Evolutionary conservation across 208 protist genomes (phyloP).

Genomic region (Crithidia acanthocephali): DNA sequence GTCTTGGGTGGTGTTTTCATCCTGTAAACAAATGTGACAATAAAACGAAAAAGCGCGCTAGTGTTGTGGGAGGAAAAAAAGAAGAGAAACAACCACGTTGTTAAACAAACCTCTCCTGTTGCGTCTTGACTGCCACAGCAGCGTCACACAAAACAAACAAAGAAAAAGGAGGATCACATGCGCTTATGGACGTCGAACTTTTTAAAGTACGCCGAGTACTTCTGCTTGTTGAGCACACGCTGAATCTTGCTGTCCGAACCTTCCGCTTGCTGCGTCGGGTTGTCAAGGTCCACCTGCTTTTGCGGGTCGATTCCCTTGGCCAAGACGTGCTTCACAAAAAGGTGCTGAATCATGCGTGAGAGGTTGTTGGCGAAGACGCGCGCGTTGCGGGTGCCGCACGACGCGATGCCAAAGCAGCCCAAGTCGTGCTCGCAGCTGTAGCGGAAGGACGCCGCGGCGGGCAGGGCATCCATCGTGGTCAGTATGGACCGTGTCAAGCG

Average conservation of each 20-base stretch:
- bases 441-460: slow-evolving; percentile 63
- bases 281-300: slow-evolving; percentile 56
- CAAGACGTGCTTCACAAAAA: slow-evolving; percentile 81
- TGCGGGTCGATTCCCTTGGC: slow-evolving; percentile 53
- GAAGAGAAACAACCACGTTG: background rate
- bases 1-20: too few relatives aligned
- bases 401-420: slow-evolving; percentile 75
- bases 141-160: too few relatives aligned
- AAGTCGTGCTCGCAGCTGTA: slow-evolving; percentile 73
- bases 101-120: background rate
- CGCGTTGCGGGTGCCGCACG: slow-evolving; percentile 64
- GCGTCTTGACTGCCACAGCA: background rate
- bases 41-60: background rate
- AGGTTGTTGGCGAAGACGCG: slow-evolving; percentile 66
- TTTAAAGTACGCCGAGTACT: slow-evolving; percentile 71
- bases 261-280: slow-evolving; percentile 37
- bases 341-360: slow-evolving; percentile 72
- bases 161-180: too few relatives aligned
- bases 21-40: background rate
- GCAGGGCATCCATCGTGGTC: slow-evolving; percentile 45
- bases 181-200: slow-evolving; percentile 69
- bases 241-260: slow-evolving; percentile 50
- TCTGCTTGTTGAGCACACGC: slow-evolving; percentile 54
- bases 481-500: slow-evolving; percentile 39
- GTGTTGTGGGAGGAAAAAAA: too few relatives aligned